phyloP scores from a whole-genome alignment of 192 early-diverging fungal genomes.

The Coemansia sp. region DNA sequence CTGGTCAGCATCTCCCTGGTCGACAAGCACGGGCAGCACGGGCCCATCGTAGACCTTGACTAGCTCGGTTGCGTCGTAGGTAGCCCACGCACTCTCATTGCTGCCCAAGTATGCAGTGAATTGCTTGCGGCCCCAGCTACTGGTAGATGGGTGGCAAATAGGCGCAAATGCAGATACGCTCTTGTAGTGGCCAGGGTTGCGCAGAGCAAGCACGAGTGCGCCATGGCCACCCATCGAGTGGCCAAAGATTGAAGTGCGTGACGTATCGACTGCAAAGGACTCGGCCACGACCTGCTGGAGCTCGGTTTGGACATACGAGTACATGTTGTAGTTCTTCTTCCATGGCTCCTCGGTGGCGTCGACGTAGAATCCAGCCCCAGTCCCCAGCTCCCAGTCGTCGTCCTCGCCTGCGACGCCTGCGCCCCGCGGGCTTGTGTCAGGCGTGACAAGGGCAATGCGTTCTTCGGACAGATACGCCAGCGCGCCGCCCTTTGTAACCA shows the following conservation, averaged over 20 bases:
- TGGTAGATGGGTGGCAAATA: conserved; percentile 72
- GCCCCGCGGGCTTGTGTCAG: conserved; percentile 85
- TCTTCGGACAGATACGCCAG: conserved; percentile 64
- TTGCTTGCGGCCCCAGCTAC: conserved; percentile 81
- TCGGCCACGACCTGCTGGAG: conserved; percentile 63
- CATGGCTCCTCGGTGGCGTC: conserved; percentile 81
- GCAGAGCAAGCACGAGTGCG: conserved; percentile 75
- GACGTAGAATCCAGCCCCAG: conserved; percentile 68
- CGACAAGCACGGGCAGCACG: conserved; percentile 40
- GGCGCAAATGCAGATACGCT: conserved; percentile 83
- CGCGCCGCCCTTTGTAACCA: conserved; percentile 83
- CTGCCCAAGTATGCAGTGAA: conserved; percentile 76
- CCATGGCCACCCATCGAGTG: conserved; percentile 92
- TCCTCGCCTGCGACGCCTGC: conserved; percentile 73
- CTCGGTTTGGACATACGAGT: conserved; percentile 78
- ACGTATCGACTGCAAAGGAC: conserved; percentile 63
- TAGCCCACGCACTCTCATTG: conserved; percentile 59
- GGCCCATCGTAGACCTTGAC: conserved; percentile 57
- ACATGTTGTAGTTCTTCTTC: conserved; percentile 80
- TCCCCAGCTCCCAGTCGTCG: conserved; percentile 56
- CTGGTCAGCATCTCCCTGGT: conserved; percentile 72
- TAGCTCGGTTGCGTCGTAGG: conserved; percentile 78
- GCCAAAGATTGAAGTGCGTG: conserved; percentile 67
- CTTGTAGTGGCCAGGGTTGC: conserved; percentile 72
- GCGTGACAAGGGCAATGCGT: conserved; percentile 76